These are phyloP conservation scores for Artemisia tridentata DNA, from an alignment of 129 eudicot genomes.

Conservation along the genomic window DNA sequence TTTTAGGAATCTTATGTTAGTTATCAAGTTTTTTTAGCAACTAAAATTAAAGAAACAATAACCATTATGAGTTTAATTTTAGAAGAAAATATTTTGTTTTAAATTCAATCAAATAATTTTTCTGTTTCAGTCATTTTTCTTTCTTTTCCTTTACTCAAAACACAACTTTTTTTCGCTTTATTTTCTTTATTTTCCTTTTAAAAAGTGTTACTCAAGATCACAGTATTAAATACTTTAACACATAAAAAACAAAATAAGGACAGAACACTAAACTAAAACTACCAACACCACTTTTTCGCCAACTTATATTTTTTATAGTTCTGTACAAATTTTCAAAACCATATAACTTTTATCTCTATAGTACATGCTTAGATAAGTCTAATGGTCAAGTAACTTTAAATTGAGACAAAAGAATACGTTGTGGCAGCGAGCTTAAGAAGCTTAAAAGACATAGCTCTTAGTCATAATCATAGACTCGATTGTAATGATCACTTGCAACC, in stretches of 20 bases:
- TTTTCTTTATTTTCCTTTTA: too few relatives aligned
- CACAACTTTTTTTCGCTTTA: too few relatives aligned
- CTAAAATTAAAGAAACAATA: too few relatives aligned
- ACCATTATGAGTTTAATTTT: too few relatives aligned
- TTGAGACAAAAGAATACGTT: not conserved
- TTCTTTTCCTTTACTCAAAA: too few relatives aligned
- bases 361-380: not conserved
- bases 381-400: not conserved
- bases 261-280: conserved; percentile 15
- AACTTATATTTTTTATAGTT: conserved; percentile 12
- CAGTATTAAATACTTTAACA: not conserved
- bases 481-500: not conserved
- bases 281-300: conserved; percentile 36
- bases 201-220: too few relatives aligned
- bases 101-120: too few relatives aligned
- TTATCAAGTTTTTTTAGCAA: too few relatives aligned
- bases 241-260: conserved; percentile 19
- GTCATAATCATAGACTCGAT: not conserved
- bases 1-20: conserved; percentile 28
- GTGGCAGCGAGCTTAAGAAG: conserved; percentile 1
- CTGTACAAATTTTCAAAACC: too few relatives aligned
- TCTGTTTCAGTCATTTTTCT: too few relatives aligned
- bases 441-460: not conserved
- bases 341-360: not conserved
- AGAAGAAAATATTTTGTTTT: too few relatives aligned